Conservation (phyloP, 495 filamentous ascomycete species). For the Penicillium soppii region DNA sequence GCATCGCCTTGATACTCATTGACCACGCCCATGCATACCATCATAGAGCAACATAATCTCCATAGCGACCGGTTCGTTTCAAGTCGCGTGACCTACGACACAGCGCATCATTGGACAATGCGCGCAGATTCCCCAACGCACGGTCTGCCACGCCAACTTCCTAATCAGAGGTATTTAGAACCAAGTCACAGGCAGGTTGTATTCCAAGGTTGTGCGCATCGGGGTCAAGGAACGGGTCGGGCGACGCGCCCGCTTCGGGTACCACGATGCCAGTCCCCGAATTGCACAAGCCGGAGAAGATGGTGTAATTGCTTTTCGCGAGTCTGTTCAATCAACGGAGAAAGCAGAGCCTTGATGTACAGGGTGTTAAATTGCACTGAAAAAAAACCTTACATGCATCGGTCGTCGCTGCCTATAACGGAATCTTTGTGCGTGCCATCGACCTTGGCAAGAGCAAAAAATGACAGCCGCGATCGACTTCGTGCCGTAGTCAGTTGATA, state of each 20-base stretch:
- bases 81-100: neutral
- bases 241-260: neutral
- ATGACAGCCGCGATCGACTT: neutral
- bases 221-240: neutral
- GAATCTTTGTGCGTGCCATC: too few relatives aligned
- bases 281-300: neutral
- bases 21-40: neutral
- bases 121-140: neutral
- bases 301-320: neutral
- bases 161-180: neutral
- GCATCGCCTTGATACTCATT: neutral
- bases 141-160: neutral
- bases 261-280: neutral
- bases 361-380: too few relatives aligned
- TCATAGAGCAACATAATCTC: neutral
- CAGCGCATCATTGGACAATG: neutral
- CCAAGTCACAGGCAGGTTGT: neutral
- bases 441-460: too few relatives aligned
- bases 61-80: neutral
- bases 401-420: too few relatives aligned
- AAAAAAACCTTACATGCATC: too few relatives aligned
- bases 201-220: neutral
- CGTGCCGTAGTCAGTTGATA: neutral
- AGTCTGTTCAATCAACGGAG: neutral
- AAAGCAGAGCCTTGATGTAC: neutral